Conservation (phyloP, 345 rosid species). For the Schrenkiella parvula region DNA sequence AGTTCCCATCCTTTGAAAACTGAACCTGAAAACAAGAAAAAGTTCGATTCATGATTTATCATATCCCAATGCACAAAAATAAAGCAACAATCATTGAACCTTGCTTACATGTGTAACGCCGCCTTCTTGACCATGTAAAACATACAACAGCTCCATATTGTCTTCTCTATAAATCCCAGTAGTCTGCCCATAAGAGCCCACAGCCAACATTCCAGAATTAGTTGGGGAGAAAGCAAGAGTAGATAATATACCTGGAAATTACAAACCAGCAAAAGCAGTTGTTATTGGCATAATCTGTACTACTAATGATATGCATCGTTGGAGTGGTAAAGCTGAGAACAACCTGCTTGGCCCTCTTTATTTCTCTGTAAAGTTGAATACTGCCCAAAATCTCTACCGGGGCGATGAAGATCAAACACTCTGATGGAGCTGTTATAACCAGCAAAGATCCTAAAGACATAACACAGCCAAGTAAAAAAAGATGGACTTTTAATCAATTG, state of each 20-base stretch:
- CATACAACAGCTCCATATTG: constrained; percentile 86
- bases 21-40: constrained; percentile 55
- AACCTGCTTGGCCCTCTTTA: constrained; percentile 94
- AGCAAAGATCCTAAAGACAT: constrained; percentile 67
- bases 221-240: constrained; percentile 76
- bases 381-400: constrained; percentile 83
- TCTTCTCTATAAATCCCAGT: constrained; percentile 90
- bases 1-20: constrained; percentile 94
- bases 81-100: not conserved
- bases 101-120: constrained; percentile 89
- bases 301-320: not conserved
- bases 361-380: constrained; percentile 73
- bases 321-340: not conserved
- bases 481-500: not conserved
- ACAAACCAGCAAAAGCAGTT: constrained; percentile 7
- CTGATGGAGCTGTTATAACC: constrained; percentile 86
- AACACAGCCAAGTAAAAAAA: constrained; percentile 16
- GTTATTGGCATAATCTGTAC: not conserved
- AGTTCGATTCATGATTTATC: not conserved
- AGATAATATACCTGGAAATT: constrained; percentile 70
- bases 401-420: constrained; percentile 89
- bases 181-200: constrained; percentile 84
- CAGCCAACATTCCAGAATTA: constrained; percentile 82
- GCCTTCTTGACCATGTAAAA: constrained; percentile 96
- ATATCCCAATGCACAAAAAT: constrained; percentile 2